phyloP scores from a whole-genome alignment of 2,329 filamentous ascomycete species.

The Penicillium vulpinum region DNA sequence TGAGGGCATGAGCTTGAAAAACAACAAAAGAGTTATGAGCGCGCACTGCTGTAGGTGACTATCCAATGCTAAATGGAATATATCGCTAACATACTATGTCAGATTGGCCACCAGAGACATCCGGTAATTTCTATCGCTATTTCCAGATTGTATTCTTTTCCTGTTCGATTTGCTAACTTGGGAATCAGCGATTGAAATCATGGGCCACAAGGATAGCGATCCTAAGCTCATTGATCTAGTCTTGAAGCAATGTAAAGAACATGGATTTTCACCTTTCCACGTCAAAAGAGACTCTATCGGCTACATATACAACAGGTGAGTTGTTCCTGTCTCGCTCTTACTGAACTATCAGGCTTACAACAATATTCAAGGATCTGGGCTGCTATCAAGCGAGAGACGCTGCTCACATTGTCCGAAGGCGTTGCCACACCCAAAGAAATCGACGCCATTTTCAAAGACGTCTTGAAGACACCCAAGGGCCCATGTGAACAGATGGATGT shows the following conservation, averaged over 20 bases:
- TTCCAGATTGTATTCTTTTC: not conserved
- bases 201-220: constrained; percentile 39
- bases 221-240: constrained; percentile 32
- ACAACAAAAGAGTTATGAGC: constrained; percentile 42
- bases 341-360: not conserved
- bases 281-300: constrained; percentile 40
- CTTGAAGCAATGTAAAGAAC: constrained; percentile 28
- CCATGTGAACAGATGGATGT: constrained; percentile 46
- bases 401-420: constrained; percentile 37
- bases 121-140: constrained; percentile 20
- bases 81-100: not conserved
- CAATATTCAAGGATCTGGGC: constrained; percentile 39
- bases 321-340: not conserved
- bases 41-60: constrained; percentile 45
- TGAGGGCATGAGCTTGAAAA: constrained; percentile 35
- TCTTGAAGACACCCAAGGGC: constrained; percentile 38
- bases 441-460: constrained; percentile 40
- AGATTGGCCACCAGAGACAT: constrained; percentile 45
- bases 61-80: not conserved
- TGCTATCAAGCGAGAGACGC: constrained; percentile 45
- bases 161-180: not conserved
- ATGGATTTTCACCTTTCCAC: constrained; percentile 42
- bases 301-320: constrained; percentile 43
- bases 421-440: constrained; percentile 39
- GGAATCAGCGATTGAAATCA: constrained; percentile 39